Conservation (phyloP, 2,329 filamentous ascomycete genomes). For the Botrytis fragariae region DNA sequence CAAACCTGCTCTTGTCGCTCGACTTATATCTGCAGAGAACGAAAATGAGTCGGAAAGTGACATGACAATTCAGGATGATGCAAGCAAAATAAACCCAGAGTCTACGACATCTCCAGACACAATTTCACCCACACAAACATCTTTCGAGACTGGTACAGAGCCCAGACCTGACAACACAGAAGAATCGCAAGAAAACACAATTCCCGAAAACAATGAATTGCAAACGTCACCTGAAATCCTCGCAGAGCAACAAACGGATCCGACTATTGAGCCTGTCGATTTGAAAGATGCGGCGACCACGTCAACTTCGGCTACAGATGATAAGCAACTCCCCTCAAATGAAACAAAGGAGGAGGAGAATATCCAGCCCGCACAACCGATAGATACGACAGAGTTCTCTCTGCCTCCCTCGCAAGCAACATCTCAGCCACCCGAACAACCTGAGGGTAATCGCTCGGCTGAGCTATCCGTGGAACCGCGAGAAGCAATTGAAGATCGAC, state of each 20-base stretch:
- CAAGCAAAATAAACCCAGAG: slow-evolving; percentile 26
- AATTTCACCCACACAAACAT: slow-evolving; percentile 25
- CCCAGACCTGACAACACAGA: background rate
- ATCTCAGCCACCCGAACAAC: slow-evolving; percentile 22
- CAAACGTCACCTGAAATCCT: slow-evolving; percentile 8
- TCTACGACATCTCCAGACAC: slow-evolving; percentile 32
- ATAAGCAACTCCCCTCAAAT: background rate
- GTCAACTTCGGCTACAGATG: background rate
- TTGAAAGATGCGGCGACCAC: background rate
- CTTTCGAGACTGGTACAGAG: background rate
- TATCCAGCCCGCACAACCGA: slow-evolving; percentile 12
- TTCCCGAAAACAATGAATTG: background rate
- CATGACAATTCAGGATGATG: slow-evolving; percentile 33
- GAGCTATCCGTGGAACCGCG: slow-evolving; percentile 35
- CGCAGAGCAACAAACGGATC: slow-evolving; percentile 14
- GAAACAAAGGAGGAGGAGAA: background rate
- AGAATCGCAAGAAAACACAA: background rate
- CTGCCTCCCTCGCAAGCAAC: slow-evolving; percentile 23
- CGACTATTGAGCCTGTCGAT: slow-evolving; percentile 17
- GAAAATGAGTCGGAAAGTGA: slow-evolving; percentile 39
- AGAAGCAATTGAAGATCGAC: slow-evolving; percentile 49
- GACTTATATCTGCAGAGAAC: slow-evolving; percentile 50
- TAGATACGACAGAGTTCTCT: slow-evolving; percentile 28
- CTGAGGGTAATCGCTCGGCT: slow-evolving; percentile 23
- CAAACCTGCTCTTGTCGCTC: slow-evolving; percentile 68